Evolutionary conservation across 2,329 filamentous ascomycete genomes (phyloP), one percentile per base, ranked within the genome.

Genomic region (Aspergillus hortae): DNA sequence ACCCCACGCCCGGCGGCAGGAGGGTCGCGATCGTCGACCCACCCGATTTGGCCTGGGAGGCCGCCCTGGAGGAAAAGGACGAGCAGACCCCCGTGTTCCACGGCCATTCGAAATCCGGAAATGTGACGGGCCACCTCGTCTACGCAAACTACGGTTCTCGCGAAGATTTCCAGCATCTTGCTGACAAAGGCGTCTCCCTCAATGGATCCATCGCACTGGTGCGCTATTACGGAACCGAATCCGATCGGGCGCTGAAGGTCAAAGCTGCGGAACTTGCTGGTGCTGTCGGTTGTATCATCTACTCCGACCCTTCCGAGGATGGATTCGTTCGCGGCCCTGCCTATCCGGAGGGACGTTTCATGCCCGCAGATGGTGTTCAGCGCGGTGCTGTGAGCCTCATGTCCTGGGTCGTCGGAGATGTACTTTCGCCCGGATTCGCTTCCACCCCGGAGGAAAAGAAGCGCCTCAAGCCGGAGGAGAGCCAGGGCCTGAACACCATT

Each of bases 81-180:
- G 79, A 84, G 59, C 86, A 92, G 71, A 92, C 90, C 0, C 80
- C 82, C 44, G 85, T 84, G 6, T 99, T 96, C 66, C 92, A 97
- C 68, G 94, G 90, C 1, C 85, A 94, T 67, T 96, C 92, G 15
- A 91, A 89, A 66, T 82, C 87, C 0, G 94, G 92, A 41, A 88
- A 94, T 63, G 91, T 92, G 35, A 88, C 82, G 23, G 94, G 94
- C 0, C 92, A 88, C 17, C 71, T 97, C 42, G 82, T 99, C 1
- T 99, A 96, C 68, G 92, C 88, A 48, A 96, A 97, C 72, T 95
- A 92, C 64, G 95, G 94, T 11, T 88, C 89, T 41, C 81, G 85
- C 46, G 85, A 89, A 41, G 94, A 99, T 67, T 97, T 95, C 67
- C 79, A 88, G 66, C 75, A 72, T 49, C 75, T 99, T 25, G 76